phyloP scores from a whole-genome alignment of 257 asterid species.

The Nicotiana tabacum region DNA sequence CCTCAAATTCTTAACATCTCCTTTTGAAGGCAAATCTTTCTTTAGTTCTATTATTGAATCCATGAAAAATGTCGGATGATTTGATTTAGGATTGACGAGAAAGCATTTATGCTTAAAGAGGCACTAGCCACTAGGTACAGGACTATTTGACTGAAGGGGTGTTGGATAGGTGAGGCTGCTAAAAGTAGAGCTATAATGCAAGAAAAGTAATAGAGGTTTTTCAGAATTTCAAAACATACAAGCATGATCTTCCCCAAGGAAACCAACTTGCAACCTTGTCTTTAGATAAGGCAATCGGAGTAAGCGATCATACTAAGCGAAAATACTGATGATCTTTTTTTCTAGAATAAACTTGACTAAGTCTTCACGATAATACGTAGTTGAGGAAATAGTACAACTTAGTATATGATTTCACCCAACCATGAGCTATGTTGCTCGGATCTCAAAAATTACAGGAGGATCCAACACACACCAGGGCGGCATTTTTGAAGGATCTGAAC shows the following conservation, averaged over 20 bases:
- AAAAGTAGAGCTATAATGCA: not conserved
- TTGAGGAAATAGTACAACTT: not conserved
- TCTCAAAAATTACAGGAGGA: too few species aligned
- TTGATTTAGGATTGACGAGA: not conserved
- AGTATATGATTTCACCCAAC: not conserved
- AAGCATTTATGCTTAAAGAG: not conserved
- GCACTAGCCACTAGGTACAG: not conserved
- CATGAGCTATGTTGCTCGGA: too few species aligned
- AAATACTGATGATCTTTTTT: not conserved
- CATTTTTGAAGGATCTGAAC: too few species aligned
- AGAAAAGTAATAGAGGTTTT: not conserved
- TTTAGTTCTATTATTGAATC: not conserved
- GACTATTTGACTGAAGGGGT: not conserved
- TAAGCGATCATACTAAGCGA: not conserved
- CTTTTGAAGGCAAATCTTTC: not conserved
- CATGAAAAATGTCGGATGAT: not conserved
- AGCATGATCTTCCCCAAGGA: slow-evolving; percentile 2
- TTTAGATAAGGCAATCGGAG: not conserved
- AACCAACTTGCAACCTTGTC: not conserved
- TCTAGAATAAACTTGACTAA: not conserved
- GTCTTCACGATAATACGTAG: not conserved
- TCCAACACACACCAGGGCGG: too few species aligned
- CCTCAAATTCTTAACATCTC: not conserved
- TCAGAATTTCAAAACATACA: not conserved
- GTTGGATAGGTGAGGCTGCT: not conserved